Base-by-base conservation (phyloP, 1,284 basidiomycete genomes). In the Grifola frondosa region DNA sequence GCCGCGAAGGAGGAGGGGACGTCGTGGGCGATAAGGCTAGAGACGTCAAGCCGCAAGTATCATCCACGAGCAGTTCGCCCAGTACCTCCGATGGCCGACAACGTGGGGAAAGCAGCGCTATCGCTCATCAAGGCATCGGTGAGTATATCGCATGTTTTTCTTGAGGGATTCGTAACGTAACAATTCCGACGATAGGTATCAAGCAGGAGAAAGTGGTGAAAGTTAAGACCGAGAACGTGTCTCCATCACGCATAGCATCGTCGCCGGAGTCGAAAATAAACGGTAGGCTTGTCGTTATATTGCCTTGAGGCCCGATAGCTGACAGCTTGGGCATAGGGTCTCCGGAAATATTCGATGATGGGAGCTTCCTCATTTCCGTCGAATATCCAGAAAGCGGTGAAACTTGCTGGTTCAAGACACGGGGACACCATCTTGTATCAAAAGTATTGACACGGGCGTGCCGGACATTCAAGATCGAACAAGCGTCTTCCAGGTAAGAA, bases 401-500 rank as follows among this genome's bases (percentile, higher is more conserved):
- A 5, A 37, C 34, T 40, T 44, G 21, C 36, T 50, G 25, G 41
- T 62, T 62, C 56, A 62, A 60, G 50, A 62, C 60, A 16, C 57
- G 59, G 42, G 54, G 48, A 12, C 49, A 56, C 29, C 60, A 62
- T 41, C 42, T 32, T 39, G 58, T 62, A 19, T 44, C 49, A 17
- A 60, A 59, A 47, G 60, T 62, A 25, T 52, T 62, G 32, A 46
- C 49, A 48, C 56, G 57, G 31, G 60, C 55, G 13, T 60, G 58
- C 42, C 52, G 56, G 17, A 61, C 59, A 23, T 61, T 61, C 40
- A 54, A 45, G 11, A 43, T 61, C 23, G 55, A 58, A 44, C 39
- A 53, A 13, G 35, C 50, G 30, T 59, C 51, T 25, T 32, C 44
- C 28, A 46, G 38, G 58, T 58, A 30, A 36, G 54, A 36, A 10